Percentiles rank a stretch among this genome's conserved stretches.
Conservation (phyloP, 1,284 basidiomycete species). For the Fistulina hepatica region DNA sequence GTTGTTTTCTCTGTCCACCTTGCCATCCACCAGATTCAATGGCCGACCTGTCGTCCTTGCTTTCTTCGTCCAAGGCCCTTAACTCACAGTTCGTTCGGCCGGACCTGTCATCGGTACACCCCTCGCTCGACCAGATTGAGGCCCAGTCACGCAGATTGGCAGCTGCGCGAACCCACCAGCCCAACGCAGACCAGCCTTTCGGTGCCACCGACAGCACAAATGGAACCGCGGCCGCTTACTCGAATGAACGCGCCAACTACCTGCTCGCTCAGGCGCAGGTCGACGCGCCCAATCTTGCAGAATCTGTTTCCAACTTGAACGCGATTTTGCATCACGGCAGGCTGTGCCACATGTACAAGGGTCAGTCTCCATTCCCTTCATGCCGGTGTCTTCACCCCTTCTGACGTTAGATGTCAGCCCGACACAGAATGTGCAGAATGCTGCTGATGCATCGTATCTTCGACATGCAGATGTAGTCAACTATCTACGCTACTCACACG, state of each 20-base stretch:
- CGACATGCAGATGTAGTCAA: slow-evolving; percentile 87
- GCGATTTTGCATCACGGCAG: slow-evolving; percentile 83
- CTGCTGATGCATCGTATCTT: too few relatives aligned
- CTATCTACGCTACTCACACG: slow-evolving; percentile 84
- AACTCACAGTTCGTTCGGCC: slow-evolving; percentile 65
- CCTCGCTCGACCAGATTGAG: slow-evolving; percentile 88
- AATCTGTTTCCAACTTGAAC: slow-evolving; percentile 73
- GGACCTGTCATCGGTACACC: slow-evolving; percentile 76
- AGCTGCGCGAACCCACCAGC: slow-evolving; percentile 50
- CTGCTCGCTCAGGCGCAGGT: slow-evolving; percentile 85
- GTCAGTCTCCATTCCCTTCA: too few relatives aligned
- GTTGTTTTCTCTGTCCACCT: too few relatives aligned
- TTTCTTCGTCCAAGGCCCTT: slow-evolving; percentile 61
- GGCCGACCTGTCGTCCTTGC: slow-evolving; percentile 56
- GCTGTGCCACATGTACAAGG: too few relatives aligned
- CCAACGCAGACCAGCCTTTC: too few relatives aligned
- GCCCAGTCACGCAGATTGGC: slow-evolving; percentile 76
- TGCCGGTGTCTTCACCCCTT: too few relatives aligned
- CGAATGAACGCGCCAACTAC: slow-evolving; percentile 45
- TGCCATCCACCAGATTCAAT: too few relatives aligned
- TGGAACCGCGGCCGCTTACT: slow-evolving; percentile 21
- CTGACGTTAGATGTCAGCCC: too few relatives aligned
- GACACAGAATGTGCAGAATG: too few relatives aligned
- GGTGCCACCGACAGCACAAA: slow-evolving; percentile 68
- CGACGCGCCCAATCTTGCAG: slow-evolving; percentile 71